Conservation (phyloP, 2,329 filamentous ascomycete species). For the Diaporthe citriasiana region DNA sequence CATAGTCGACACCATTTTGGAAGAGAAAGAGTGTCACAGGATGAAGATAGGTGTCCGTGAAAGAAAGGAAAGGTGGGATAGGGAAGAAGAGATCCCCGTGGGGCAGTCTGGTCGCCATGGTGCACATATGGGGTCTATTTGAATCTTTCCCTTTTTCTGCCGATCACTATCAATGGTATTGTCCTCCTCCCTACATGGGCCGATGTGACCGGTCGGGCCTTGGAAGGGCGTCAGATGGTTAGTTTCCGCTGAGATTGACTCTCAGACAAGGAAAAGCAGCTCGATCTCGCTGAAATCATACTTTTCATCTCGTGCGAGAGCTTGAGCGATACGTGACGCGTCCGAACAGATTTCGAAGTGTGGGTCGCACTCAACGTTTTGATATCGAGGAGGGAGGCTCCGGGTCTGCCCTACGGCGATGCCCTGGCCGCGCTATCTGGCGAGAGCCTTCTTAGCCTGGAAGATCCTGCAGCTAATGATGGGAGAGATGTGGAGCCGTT, state of each 20-base stretch:
- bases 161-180: constrained; percentile 31
- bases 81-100: constrained; percentile 23
- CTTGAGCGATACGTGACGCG: background rate
- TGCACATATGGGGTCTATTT: constrained; percentile 33
- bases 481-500: background rate
- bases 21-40: constrained; percentile 15
- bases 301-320: background rate
- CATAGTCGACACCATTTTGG: constrained; percentile 32
- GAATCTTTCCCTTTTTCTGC: constrained; percentile 26
- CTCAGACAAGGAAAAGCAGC: constrained; percentile 32
- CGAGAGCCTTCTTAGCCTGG: constrained; percentile 1
- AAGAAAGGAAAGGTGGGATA: background rate
- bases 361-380: constrained; percentile 34
- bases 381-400: constrained; percentile 13
- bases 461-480: constrained; percentile 19
- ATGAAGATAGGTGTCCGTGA: background rate
- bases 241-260: constrained; percentile 16
- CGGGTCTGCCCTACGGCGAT: constrained; percentile 27
- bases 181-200: constrained; percentile 24
- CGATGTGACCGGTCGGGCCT: constrained; percentile 6
- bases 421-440: constrained; percentile 15
- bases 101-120: constrained; percentile 26
- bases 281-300: constrained; percentile 19
- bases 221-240: constrained; percentile 22
- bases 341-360: background rate